These are phyloP conservation scores for Boletus pseudo-olivaceus DNA, from an alignment of 768 basidiomycete species.

Conservation along the genomic window DNA sequence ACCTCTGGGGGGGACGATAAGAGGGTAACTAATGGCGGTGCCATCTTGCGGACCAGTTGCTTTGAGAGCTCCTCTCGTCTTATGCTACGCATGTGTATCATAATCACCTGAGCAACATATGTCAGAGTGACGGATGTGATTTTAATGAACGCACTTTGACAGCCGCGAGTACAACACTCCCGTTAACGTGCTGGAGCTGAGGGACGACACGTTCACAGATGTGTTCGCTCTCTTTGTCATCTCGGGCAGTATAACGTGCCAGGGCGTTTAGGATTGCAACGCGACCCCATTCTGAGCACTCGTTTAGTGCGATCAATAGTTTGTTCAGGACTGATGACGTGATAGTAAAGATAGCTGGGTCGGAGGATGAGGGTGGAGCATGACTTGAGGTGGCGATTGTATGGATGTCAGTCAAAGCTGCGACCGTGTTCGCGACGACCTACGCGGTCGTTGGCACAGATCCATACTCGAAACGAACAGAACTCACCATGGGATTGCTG, in stretches of 20 bases:
- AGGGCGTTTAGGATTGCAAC: slow-evolving; percentile 89
- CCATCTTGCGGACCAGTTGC: slow-evolving; percentile 92
- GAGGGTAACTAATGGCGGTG: slow-evolving; percentile 91
- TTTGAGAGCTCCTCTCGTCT: slow-evolving; percentile 79
- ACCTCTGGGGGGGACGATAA: slow-evolving; percentile 96
- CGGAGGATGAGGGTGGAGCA: slow-evolving; percentile 50
- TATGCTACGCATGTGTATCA: slow-evolving; percentile 92
- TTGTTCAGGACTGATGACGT: slow-evolving; percentile 82
- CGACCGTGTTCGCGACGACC: slow-evolving; percentile 97
- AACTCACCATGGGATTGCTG: slow-evolving; percentile 89
- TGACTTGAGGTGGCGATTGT: slow-evolving; percentile 53
- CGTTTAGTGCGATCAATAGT: slow-evolving; percentile 91
- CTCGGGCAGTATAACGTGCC: slow-evolving; percentile 75
- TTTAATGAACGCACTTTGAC: slow-evolving; percentile 64
- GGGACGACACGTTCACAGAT: slow-evolving; percentile 98
- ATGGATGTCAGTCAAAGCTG: slow-evolving; percentile 92
- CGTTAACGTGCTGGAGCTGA: slow-evolving; percentile 97
- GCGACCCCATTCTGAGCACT: slow-evolving; percentile 98
- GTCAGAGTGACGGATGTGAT: background rate
- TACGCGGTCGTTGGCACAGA: slow-evolving; percentile 29
- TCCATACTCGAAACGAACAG: background rate
- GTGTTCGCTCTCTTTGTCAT: slow-evolving; percentile 95
- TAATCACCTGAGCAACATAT: slow-evolving; percentile 65
- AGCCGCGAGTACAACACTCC: slow-evolving; percentile 93
- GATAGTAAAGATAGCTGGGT: slow-evolving; percentile 74